Base-by-base conservation (phyloP, 108 stramenopile species). In the Asterionellopsis glacialis region DNA sequence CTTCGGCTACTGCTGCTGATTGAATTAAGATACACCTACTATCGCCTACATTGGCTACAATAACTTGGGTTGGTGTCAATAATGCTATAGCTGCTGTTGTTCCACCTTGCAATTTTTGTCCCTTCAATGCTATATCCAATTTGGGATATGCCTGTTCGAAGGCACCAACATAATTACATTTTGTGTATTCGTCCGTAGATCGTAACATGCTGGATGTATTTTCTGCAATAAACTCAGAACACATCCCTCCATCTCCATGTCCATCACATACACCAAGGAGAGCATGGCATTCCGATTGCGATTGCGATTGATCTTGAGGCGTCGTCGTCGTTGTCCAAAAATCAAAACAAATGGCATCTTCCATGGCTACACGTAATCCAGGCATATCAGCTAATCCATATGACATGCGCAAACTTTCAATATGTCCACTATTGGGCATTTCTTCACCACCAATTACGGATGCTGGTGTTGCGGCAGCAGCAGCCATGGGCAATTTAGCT, bases 191-290 rank as follows among this genome's bases (percentile, higher is more conserved):
- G 19, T 61, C 24, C 39, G 9, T 38, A 0, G 39, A 49, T 24
- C 59, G 33, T 43, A 75, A 28, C 9, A 47, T 53, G 25, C 57
- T 41, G 18, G 48, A 27, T 19, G 22, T 42, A 1, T 76, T 64
- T 28, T 55, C n/a, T 1, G 86, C 74, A 9, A 90, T 64, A 59
- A 76, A 88, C 11, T 81, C 23, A 13, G 80, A 79, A 0, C 80
- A 77, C 39, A 42, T 39, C 56, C 82, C 84, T 40, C 62, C 67
- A 65, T 89, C 95, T 3, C 91, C 91, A 60, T 97, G 96, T 11
- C 96, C 96, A 70, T 97, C 96, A 64, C 94, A 97, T 10, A 97
- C 92, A 13, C 80, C 88, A 59, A 95, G 84, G 24, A 97, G 51
- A 0, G 52, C 21, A 25, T 58, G 64, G 60, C 49, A 63, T 38